Conservation (phyloP, 768 basidiomycete genomes). For the Leccinum aurantiacum region DNA sequence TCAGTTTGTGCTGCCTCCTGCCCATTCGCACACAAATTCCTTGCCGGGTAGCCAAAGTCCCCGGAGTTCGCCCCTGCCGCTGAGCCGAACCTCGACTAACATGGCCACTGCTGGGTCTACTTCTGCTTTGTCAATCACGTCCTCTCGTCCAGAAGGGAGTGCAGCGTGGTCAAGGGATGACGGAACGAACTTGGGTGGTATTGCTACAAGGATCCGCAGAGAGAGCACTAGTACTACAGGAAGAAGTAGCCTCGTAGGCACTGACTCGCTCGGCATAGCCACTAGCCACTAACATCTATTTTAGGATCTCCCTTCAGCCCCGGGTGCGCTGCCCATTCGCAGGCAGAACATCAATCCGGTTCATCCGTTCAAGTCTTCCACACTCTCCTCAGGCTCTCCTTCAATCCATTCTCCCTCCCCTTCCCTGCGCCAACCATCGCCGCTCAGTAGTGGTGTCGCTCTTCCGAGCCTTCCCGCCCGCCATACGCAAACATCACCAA, state of each 20-base stretch:
- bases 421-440: slow-evolving; percentile 47
- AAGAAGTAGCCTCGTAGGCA: slow-evolving; percentile 29
- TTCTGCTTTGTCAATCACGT: slow-evolving; percentile 42
- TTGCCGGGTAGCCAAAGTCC: slow-evolving; percentile 39
- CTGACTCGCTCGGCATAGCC: background rate
- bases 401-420: slow-evolving; percentile 50
- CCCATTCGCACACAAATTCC: slow-evolving; percentile 38
- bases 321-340: slow-evolving; percentile 46
- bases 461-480: slow-evolving; percentile 37
- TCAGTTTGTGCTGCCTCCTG: slow-evolving; percentile 41
- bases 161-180: slow-evolving; percentile 41
- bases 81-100: slow-evolving; percentile 36
- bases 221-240: slow-evolving; percentile 49
- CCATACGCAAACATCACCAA: slow-evolving; percentile 39
- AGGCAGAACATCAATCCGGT: slow-evolving; percentile 41
- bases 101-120: slow-evolving; percentile 33
- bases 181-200: slow-evolving; percentile 30
- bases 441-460: slow-evolving; percentile 35
- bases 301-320: slow-evolving; percentile 39
- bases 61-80: slow-evolving; percentile 35
- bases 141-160: slow-evolving; percentile 40
- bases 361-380: slow-evolving; percentile 51
- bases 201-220: slow-evolving; percentile 46
- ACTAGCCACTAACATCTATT: slow-evolving; percentile 8
- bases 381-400: slow-evolving; percentile 49